These are phyloP conservation scores for Pseudocercospora eumusae DNA, from an alignment of 2,329 filamentous ascomycete genomes.

Conservation along the genomic window DNA sequence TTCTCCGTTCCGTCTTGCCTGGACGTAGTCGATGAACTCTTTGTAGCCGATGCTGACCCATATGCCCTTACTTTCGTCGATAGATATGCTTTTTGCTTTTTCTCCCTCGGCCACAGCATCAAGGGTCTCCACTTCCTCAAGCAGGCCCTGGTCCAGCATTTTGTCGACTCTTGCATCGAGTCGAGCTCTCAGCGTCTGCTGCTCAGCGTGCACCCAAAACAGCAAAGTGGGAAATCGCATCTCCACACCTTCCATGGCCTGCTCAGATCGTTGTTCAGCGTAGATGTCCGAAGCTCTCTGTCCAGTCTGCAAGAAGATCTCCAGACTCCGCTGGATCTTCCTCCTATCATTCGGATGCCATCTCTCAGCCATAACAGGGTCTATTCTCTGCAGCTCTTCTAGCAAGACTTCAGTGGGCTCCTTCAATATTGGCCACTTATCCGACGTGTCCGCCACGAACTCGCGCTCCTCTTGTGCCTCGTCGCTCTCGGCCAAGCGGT, in stretches of 20 bases:
- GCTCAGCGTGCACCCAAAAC: conserved; percentile 83
- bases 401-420: conserved; percentile 71
- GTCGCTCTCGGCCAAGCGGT: conserved; percentile 60
- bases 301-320: conserved; percentile 85
- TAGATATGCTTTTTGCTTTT: conserved; percentile 46
- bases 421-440: conserved; percentile 68
- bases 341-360: conserved; percentile 94
- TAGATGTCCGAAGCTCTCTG: conserved; percentile 83
- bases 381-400: conserved; percentile 72
- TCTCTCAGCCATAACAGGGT: conserved; percentile 82
- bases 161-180: conserved; percentile 77
- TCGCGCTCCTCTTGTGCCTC: conserved; percentile 36
- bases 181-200: conserved; percentile 66
- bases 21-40: conserved; percentile 75
- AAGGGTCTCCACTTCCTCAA: conserved; percentile 63
- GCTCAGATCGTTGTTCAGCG: conserved; percentile 61
- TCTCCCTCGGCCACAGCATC: conserved; percentile 50
- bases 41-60: conserved; percentile 98
- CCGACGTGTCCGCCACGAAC: conserved; percentile 34
- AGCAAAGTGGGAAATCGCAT: conserved; percentile 64
- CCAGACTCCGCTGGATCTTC: conserved; percentile 85
- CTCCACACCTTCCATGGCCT: background rate
- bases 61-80: conserved; percentile 80
- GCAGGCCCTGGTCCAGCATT: conserved; percentile 71
- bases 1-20: conserved; percentile 32